Base-by-base conservation (phyloP, 257 asterid genomes). In the Datura wrightii region DNA sequence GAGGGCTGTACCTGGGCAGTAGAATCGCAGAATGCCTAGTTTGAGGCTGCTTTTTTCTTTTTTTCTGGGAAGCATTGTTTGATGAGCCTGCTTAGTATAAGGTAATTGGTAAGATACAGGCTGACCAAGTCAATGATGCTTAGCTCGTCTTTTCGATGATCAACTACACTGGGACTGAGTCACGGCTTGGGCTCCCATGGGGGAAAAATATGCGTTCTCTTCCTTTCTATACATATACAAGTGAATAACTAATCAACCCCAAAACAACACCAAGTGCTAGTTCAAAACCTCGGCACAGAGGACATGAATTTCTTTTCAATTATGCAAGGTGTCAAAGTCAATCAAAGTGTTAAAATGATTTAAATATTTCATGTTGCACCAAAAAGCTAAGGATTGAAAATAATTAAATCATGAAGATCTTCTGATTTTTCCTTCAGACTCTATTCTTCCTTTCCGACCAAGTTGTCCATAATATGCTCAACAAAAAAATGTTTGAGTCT, bases 61-160 rank as follows among this genome's bases (percentile, higher is more conserved):
- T 65, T 65, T 65, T 15, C 52, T 67, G 37, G 15, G 36, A 36
- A 7, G 50, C 10, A 19, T 69, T 69, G 79, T 39, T 69, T 39
- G 52, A 69, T 69, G 79, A 8, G 48, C 48, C 79, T 69, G 19
- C 79, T 39, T 69, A 69, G 53, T 39, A 39, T 67, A 39, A 67
- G 78, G n/a, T 67, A 69, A 31, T 67, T 67, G 78, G 52, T 69
- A 15, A 39, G 52, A 52, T 37, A 15, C 36, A 66, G 48, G 48
- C 24, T 36, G 48, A 66, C n/a, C 74, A 37, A 37, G 74, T 6
- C 48, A 66, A 66, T 66, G 74, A 37, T 66, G 11, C 9, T 66
- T 66, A 66, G 48, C 41, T 66, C 48, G 18, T 36, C 74, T 66
- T 66, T 66, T 66, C 24, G 50, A 66, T 66, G 74, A 66, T 63